Evolutionary conservation across 1,139 yeast species (phyloP), one percentile per base, ranked within the genome.

Genomic region (Pichia kudriavzevii): DNA sequence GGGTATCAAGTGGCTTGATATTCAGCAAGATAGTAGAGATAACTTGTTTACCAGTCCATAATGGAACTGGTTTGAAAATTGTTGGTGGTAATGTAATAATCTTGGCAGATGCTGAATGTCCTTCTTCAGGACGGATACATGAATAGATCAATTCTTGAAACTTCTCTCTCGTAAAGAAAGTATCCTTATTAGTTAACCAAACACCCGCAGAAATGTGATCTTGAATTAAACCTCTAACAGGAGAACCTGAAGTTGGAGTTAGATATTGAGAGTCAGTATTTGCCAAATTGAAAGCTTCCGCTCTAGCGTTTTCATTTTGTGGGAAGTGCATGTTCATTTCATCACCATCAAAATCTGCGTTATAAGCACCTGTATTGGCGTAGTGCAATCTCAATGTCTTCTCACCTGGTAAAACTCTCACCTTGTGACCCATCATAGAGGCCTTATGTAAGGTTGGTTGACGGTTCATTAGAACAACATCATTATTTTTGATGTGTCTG

Each of bases 311-410:
- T 65, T 91, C 97, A 60, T 84, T 88, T 65, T 93, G 99, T 21
- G 99, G 99, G 69, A 93, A 91, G 65, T 93, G 99, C 96, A 93
- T 82, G 59, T 93, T 93, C 99, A 93, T 93, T 67, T 93, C 99
- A 64, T 93, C 99, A 67, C 99, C 99, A 66, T 93, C 99, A 55
- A 93, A 93, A 73, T 93, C 99, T 28, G 98, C 98, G 61, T 91
- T 93, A 39, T 53, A 52, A 35, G 98, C 96, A 66, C 97, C 97
- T 31, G 98, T 93, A 60, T 93, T 93, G 49, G 99, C 98, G 61
- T 93, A 93, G 61, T 93, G 99, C 60, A 93, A 70, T 58, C 99
- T 76, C 50, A 93, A 69, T 4, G 98, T 93, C 67, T 93, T 93
- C 58, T 93, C 98, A 43, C 95, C 94, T 3, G 97, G 98, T 51